Conservation (phyloP, 23 red algal species). For the Gracilariopsis chorda region DNA sequence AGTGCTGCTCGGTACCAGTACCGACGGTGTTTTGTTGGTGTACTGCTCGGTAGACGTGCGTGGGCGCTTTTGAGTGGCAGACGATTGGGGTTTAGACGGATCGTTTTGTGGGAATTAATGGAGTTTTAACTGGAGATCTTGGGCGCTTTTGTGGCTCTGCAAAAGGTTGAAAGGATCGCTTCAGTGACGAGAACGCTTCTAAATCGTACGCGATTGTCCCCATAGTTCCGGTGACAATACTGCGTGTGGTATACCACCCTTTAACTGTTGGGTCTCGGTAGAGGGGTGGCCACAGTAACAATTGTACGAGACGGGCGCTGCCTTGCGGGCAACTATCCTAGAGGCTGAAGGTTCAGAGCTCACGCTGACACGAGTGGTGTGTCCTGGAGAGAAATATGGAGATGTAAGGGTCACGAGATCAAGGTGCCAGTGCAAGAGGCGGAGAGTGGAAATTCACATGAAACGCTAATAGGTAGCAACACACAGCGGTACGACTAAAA, state of each 20-base stretch:
- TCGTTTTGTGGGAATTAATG: no score
- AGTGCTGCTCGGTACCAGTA: slow-evolving; percentile 31
- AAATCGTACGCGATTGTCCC: neutral
- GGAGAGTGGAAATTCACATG: no score
- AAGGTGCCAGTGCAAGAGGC: no score
- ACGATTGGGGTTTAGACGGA: neutral
- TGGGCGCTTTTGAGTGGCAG: neutral
- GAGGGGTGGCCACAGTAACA: no score
- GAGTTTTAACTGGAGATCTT: neutral
- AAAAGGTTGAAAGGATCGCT: neutral
- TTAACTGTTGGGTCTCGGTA: neutral
- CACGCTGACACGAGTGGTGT: no score
- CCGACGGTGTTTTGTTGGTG: neutral
- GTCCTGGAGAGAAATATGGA: no score
- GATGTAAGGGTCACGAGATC: no score
- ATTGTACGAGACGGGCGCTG: no score
- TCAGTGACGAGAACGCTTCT: neutral
- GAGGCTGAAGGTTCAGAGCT: no score
- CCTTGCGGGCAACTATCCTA: no score
- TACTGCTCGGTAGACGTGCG: neutral
- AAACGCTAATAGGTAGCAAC: no score
- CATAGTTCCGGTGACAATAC: neutral
- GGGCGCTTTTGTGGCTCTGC: neutral
- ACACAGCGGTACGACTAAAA: no score
- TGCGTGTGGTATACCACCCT: neutral